Evolutionary conservation across 495 filamentous ascomycete genomes (phyloP), one percentile per base, ranked within the genome.

Genomic region (Arthonia radiata): DNA sequence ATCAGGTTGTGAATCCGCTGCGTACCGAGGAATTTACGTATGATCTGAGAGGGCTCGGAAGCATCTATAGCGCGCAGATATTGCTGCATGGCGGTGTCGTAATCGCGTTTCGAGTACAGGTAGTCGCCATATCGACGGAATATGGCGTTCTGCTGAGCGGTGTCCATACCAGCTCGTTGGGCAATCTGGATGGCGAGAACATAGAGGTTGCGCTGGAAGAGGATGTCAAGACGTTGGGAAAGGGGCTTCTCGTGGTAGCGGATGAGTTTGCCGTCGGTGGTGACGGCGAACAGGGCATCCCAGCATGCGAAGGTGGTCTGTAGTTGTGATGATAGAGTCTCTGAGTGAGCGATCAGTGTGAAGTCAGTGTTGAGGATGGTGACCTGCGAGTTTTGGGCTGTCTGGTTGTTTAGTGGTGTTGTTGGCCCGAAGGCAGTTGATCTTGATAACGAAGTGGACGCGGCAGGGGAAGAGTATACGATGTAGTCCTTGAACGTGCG

Each of bases 1-100:
- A 97, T 97, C 10, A 97, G 54, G 40, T 94, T 93, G 34, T 91
- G 79, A 46, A 97, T 92, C 37, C 81, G 60, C 52, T 94, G 83
- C 1, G 82, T 93, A 36, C 94, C 86, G 14, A 97, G 57, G 37
- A 82, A 92, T 50, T 90, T 91, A 32, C 81, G 60, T 48, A 92
- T 91, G 13, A 92, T 76, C 42, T 92, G 81, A 3, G 80, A 90
- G 8, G 81, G 81, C 36, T 92, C 81, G 0, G 81, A 91, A 31
- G 76, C 86, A 35, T 91, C 83, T 33, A 97, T 90, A 0, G 89
- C 82, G 40, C 79, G 74, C 35, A 97, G 66, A 43, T 94, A 97
- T 46, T 92, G 86, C 43, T 89, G 76, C 89, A 97, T 97, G 7
- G 86, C 90, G 12, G 74, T 81, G 41, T 97, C 83, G 41, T 81